A percentile compares a stretch with the other conserved stretches of the same genome.
phyloP scores from a whole-genome alignment of 1,284 basidiomycete species.

The Peniophora sp. region DNA sequence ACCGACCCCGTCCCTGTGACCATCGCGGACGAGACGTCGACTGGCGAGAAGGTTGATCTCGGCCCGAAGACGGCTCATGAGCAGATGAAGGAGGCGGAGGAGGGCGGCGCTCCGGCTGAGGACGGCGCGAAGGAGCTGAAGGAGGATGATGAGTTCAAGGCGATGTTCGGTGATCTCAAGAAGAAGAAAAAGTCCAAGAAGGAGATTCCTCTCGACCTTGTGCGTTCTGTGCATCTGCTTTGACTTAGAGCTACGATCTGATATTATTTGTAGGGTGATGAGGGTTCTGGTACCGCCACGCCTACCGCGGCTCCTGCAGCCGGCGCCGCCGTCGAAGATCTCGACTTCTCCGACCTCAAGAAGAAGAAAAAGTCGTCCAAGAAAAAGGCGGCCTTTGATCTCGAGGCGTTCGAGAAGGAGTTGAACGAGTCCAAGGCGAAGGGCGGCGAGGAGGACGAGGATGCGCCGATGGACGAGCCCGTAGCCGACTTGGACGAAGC shows the following conservation, averaged over 20 bases:
- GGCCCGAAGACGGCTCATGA: slow-evolving; percentile 70
- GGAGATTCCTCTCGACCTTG: slow-evolving; percentile 79
- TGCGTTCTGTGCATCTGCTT: slow-evolving; percentile 27
- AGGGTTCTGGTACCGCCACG: slow-evolving; percentile 56
- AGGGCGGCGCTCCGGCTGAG: slow-evolving; percentile 30
- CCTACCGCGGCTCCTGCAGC: slow-evolving; percentile 35
- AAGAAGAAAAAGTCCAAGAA: slow-evolving; percentile 95
- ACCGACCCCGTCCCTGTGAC: slow-evolving; percentile 61
- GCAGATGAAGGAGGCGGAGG: slow-evolving; percentile 52
- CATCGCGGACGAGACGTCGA: slow-evolving; percentile 56
- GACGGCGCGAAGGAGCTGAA: slow-evolving; percentile 22
- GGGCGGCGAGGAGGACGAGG: slow-evolving; percentile 44
- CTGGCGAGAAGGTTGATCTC: slow-evolving; percentile 65
- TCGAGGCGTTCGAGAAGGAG: slow-evolving; percentile 90
- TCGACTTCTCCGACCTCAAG: slow-evolving; percentile 81
- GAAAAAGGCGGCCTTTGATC: slow-evolving; percentile 67
- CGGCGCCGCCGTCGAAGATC: slow-evolving; percentile 46
- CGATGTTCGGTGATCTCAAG: slow-evolving; percentile 84
- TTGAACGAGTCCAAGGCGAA: slow-evolving; percentile 62
- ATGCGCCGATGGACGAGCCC: slow-evolving; percentile 45
- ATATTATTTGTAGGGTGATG: slow-evolving; percentile 38
- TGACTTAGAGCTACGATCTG: neutral
- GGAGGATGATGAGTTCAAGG: slow-evolving; percentile 68
- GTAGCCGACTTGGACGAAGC: slow-evolving; percentile 69
- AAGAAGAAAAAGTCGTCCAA: slow-evolving; percentile 79